Evolutionary conservation across 352 stramenopile genomes (phyloP), one percentile per base, ranked within the genome.

Genomic region (Phytopythium delawarense): DNA sequence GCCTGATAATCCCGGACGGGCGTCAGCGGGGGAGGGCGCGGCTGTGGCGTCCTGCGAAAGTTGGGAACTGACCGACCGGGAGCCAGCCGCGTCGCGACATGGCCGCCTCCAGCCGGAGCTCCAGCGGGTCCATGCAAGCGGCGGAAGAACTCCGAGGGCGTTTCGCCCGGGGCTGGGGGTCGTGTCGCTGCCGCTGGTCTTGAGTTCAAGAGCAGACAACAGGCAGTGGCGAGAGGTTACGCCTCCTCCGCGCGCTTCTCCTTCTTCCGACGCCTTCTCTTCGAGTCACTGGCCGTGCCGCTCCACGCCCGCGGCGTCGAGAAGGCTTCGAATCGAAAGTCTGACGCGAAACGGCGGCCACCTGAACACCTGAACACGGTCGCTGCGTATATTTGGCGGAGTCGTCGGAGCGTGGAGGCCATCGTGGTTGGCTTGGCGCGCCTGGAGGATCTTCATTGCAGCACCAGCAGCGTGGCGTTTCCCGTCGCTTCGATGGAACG

Each of bases 311-410:
- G 34, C 21, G n/a, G n/a, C 23, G 16, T 28, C 49, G 30, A 57
- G 7, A 37, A 25, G 51, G 18, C 51, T 57, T 57, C 51, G 51
- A 57, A 57, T 57, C 51, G 51, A 57, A 57, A 57, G 30, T 44
- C 51, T 23, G 32, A 20, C 51, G 18, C 18, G 51, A 42, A 57
- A 57, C 51, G 51, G n/a, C 44, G 44, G 21, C 42, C 7, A 12
- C 7, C 44, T 50, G n/a, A 16, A 50, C 44, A 18, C 21, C 7
- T 21, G 44, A 21, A 2, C 44, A 28, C 8, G 2, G 20, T 4
- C 7, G 21, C 8, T 20, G n/a, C 2, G 44, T 50, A 50, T 50
- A 30, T 50, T 50, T 50, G 23, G 44, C 21, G n/a, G 20, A 11
- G 15, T 7, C 18, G 16, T 12, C 34, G 11, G 37, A 42, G 37